Evolutionary conservation across 106 monocot genomes (phyloP), one percentile per base, ranked within the genome.

Genomic region (Dendrobium catenatum): DNA sequence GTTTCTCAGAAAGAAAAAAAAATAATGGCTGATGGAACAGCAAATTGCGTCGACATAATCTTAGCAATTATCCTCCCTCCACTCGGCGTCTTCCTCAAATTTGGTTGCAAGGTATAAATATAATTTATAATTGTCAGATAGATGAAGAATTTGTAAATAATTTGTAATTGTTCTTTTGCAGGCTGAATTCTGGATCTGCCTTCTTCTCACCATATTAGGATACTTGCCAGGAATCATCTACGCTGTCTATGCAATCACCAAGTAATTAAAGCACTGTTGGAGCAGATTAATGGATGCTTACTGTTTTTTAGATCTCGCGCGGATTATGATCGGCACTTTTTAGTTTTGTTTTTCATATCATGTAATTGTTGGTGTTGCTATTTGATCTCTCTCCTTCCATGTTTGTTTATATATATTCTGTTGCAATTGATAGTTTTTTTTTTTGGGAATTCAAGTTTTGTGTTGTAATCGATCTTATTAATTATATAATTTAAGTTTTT

Each of bases 61-160:
- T 9, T 82, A 46, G 82, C 82, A 6, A 76, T 82, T 42, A 76
- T 82, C 61, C 76, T 82, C 26, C 82, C 82, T 76, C 82, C 82
- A 11, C 61, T 82, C 1, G 82, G 82, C 9, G 76, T 82, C 33
- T 82, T 82, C 61, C 76, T 82, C 75, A 82, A 76, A 42, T 82
- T 82, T 48, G 76, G 76, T 0, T 82, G 82, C 76, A 82, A 82
- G 82, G 82, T 82, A 29, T 26, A 20, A 46, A 2, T 76, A 4
- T 48, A 19, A 22, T 13, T 76, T 48, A 2, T 18, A 58, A 19
- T 18, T 18, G 13, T 58, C 16, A 5, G 16, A 58, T 68, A 27
- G 24, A 11, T 29, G 3, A 31, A 31, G 13, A 11, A 37, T 2
- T 31, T 70, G 1, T 27, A 31, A 31, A 31, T 31, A 31, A 31